A percentile compares a stretch with the other conserved stretches of the same genome.
Conservation (phyloP, 2,329 filamentous ascomycete species). For the Lachnellula arida region DNA sequence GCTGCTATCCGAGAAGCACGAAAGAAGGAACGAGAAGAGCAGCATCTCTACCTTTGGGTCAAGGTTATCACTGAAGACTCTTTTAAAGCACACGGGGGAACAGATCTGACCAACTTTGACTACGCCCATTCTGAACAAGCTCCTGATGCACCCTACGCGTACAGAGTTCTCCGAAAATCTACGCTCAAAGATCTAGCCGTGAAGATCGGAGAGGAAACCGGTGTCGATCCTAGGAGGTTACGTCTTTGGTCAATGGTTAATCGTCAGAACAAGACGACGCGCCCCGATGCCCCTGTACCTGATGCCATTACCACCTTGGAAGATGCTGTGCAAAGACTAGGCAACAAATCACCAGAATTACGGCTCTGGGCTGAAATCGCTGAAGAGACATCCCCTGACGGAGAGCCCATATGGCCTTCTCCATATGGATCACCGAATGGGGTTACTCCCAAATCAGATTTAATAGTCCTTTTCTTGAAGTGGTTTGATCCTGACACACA, state of each 20-base stretch:
- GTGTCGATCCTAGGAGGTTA: slow-evolving; percentile 62
- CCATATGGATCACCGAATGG: slow-evolving; percentile 54
- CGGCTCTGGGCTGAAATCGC: slow-evolving; percentile 83
- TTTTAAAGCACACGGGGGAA: slow-evolving; percentile 76
- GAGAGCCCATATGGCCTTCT: slow-evolving; percentile 67
- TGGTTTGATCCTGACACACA: slow-evolving; percentile 80
- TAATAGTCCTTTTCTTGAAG: slow-evolving; percentile 85
- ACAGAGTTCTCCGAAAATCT: slow-evolving; percentile 70
- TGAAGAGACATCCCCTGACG: slow-evolving; percentile 60
- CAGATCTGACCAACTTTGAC: slow-evolving; percentile 73
- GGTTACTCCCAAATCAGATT: slow-evolving; percentile 53
- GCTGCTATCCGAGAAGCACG: slow-evolving; percentile 68
- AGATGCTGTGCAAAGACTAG: slow-evolving; percentile 63
- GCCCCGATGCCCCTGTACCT: slow-evolving; percentile 81
- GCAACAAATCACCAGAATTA: slow-evolving; percentile 62
- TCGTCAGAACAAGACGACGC: slow-evolving; percentile 92
- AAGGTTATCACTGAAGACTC: slow-evolving; percentile 77
- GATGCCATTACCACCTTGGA: slow-evolving; percentile 74
- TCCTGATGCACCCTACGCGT: slow-evolving; percentile 63
- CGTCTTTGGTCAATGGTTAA: slow-evolving; percentile 98
- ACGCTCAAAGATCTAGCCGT: slow-evolving; percentile 71
- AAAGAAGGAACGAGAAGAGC: slow-evolving; percentile 86
- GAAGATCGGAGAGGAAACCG: slow-evolving; percentile 65
- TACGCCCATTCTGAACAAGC: slow-evolving; percentile 46
- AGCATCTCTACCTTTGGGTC: slow-evolving; percentile 84